These are phyloP conservation scores for Hymenoscyphus albidus DNA, from an alignment of 2,329 filamentous ascomycete genomes.

Conservation along the genomic window DNA sequence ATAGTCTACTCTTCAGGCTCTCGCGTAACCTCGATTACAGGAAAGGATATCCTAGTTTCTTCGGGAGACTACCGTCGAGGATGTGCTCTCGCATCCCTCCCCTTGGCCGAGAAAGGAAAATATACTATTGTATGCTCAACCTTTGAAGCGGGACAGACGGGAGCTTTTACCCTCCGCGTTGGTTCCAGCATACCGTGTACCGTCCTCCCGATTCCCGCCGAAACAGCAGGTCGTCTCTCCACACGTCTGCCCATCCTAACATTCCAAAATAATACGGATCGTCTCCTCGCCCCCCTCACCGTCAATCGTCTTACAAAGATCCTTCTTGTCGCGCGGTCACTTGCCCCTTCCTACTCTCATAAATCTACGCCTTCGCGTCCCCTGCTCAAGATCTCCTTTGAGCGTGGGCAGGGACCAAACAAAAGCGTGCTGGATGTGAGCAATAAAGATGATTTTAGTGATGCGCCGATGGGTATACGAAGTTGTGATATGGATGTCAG, in stretches of 20 bases:
- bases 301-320: constrained; percentile 26
- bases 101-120: constrained; percentile 59
- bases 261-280: constrained; percentile 48
- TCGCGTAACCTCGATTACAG: constrained; percentile 64
- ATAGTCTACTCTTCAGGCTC: constrained; percentile 73
- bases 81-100: constrained; percentile 65
- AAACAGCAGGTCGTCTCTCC: constrained; percentile 71
- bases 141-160: constrained; percentile 75
- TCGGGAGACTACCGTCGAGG: constrained; percentile 87
- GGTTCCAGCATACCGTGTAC: constrained; percentile 56
- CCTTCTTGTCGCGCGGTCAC: constrained; percentile 27
- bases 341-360: constrained; percentile 26
- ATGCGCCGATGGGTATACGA: constrained; percentile 61
- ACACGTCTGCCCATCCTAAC: constrained; percentile 52
- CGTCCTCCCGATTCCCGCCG: constrained; percentile 61
- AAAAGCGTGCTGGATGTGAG: constrained; percentile 62
- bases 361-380: constrained; percentile 31
- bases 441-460: constrained; percentile 69
- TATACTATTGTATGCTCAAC: constrained; percentile 92
- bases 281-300: constrained; percentile 39
- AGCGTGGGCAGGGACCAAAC: constrained; percentile 68
- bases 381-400: constrained; percentile 66
- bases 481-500: constrained; percentile 72
- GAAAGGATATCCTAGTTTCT: constrained; percentile 74
- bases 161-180: constrained; percentile 71